A percentile compares a stretch with the other conserved stretches of the same genome.
These are phyloP conservation scores for Penicillium silybi DNA, from an alignment of 495 filamentous ascomycete genomes.

Conservation along the genomic window DNA sequence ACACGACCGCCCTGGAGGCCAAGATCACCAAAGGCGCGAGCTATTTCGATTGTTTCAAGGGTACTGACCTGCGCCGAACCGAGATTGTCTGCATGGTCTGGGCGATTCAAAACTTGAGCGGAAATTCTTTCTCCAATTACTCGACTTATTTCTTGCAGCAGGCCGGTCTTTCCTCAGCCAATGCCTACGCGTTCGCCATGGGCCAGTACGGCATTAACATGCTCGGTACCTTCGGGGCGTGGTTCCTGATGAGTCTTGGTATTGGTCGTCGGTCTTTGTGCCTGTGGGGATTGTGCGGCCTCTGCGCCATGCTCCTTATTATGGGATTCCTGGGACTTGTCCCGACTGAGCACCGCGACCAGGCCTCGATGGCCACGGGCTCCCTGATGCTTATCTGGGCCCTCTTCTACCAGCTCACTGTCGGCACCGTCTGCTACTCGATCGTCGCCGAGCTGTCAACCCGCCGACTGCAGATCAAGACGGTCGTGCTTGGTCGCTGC, in stretches of 20 bases:
- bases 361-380: slow-evolving; percentile 62
- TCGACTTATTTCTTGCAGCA: slow-evolving; percentile 75
- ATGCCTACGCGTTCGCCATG: slow-evolving; percentile 66
- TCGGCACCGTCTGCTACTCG: slow-evolving; percentile 76
- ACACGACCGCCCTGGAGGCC: slow-evolving; percentile 70
- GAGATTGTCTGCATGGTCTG: slow-evolving; percentile 77
- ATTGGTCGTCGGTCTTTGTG: slow-evolving; percentile 70
- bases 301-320: slow-evolving; percentile 63
- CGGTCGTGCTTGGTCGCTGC: slow-evolving; percentile 65
- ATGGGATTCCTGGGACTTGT: slow-evolving; percentile 72
- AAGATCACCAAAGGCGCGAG: slow-evolving; percentile 65
- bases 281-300: slow-evolving; percentile 61
- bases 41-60: slow-evolving; percentile 72
- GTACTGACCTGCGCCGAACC: slow-evolving; percentile 68
- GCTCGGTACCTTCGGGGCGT: slow-evolving; percentile 67
- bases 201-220: slow-evolving; percentile 76
- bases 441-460: slow-evolving; percentile 73
- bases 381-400: slow-evolving; percentile 71
- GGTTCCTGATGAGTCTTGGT: slow-evolving; percentile 65
- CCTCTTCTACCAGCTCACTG: slow-evolving; percentile 68
- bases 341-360: slow-evolving; percentile 45
- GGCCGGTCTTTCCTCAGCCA: slow-evolving; percentile 57
- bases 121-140: slow-evolving; percentile 77
- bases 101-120: slow-evolving; percentile 78
- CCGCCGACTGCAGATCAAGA: slow-evolving; percentile 72